Base-by-base conservation (phyloP, 805 yeast genomes). In the Tetrapisispora fleetii region DNA sequence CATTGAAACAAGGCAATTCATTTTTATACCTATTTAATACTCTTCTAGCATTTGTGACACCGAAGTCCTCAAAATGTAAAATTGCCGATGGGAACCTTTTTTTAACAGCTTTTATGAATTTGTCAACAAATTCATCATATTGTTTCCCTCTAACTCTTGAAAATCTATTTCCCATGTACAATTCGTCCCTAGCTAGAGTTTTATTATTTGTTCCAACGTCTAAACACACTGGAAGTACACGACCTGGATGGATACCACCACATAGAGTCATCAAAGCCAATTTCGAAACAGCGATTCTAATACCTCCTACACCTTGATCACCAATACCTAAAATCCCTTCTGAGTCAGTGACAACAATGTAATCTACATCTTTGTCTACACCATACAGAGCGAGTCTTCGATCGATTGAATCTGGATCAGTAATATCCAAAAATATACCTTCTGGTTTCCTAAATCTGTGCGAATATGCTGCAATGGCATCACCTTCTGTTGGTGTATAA, bases 291-390 rank as follows among this genome's bases (percentile, higher is more conserved):
- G 95, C 78, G 52, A 93, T 91, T 67, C 97, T 84, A 51, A 89
- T 78, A 62, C 96, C 96, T 58, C 98, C 97, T 37, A 87, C 95
- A 68, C 99, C 98, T 72, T 91, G 97, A 68, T 93, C 98, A 54
- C 99, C 99, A 62, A 91, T 90, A 54, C 99, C 98, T 55, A 91
- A 76, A 56, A 91, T 91, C 52, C 96, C 98, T 68, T 91, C 97
- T 56, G 96, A 93, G 64, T 91, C 99, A 17, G 95, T 81, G 6
- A 93, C 95, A 48, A 90, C 96, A 54, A 93, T 84, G 70, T 91
- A 91, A 65, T 91, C 98, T 40, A 93, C 83, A 65, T 90, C 96
- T 65, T 90, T 93, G 54, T 78, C 84, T 58, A 78, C 83, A 37
- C 62, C 61, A 66, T 79, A 91, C 16, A 77, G 76, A 22, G 85